These are phyloP conservation scores for Phaseolus lunatus DNA, from an alignment of 306 rosid genomes.

Conservation along the genomic window DNA sequence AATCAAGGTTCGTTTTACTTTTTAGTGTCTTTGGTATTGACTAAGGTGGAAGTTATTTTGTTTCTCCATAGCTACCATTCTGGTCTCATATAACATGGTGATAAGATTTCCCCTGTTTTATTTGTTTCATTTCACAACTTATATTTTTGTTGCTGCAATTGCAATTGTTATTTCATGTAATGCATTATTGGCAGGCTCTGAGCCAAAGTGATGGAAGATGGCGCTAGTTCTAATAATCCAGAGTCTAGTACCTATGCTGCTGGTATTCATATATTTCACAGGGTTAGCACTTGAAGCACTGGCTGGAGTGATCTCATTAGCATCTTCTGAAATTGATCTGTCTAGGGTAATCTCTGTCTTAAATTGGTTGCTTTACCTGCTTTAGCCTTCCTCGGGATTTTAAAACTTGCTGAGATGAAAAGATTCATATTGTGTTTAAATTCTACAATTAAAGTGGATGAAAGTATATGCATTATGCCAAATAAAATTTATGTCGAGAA, in stretches of 20 bases:
- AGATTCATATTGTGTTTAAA: conserved; percentile 19
- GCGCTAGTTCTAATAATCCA: too few relatives aligned
- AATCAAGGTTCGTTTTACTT: conserved; percentile 67
- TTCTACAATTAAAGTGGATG: conserved; percentile 11
- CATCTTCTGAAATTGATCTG: conserved; percentile 86
- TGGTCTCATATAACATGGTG: conserved; percentile 25
- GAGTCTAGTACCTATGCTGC: too few relatives aligned
- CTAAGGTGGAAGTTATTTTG: conserved; percentile 34
- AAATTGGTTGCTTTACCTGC: conserved; percentile 17
- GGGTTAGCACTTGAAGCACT: conserved; percentile 96
- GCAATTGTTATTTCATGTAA: too few relatives aligned
- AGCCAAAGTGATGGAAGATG: too few relatives aligned
- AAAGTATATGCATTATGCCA: background rate
- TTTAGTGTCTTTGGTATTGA: conserved; percentile 13
- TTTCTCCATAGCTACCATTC: conserved; percentile 40
- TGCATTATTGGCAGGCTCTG: too few relatives aligned
- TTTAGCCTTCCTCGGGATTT: background rate
- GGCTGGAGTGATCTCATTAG: conserved; percentile 83
- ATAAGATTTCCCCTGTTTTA: conserved; percentile 2
- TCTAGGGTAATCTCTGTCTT: conserved; percentile 63
- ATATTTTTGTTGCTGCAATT: conserved; percentile 6
- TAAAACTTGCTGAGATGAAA: background rate
- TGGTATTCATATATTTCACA: too few relatives aligned
- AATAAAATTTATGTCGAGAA: too few relatives aligned
- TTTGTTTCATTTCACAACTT: background rate